These are phyloP conservation scores for Candida buenavistaensis DNA, from an alignment of 1,139 yeast species.

Conservation along the genomic window DNA sequence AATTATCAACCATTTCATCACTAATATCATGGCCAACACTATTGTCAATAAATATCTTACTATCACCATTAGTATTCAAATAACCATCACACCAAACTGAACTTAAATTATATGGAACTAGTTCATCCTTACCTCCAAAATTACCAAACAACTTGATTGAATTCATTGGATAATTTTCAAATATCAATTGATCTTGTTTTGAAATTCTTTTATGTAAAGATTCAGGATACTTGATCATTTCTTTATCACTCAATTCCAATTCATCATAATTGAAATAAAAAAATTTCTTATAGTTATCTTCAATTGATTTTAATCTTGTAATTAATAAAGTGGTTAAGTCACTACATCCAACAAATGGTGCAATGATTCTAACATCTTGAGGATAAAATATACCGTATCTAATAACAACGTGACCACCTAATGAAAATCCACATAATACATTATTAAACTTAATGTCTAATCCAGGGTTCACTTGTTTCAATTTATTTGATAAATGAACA, in stretches of 20 bases:
- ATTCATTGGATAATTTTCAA: slow-evolving; percentile 36
- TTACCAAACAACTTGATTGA: slow-evolving; percentile 37
- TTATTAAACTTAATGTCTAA: slow-evolving; percentile 26
- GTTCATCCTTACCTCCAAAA: slow-evolving; percentile 36
- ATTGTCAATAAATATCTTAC: slow-evolving; percentile 30
- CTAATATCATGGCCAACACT: slow-evolving; percentile 39
- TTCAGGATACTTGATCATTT: slow-evolving; percentile 33
- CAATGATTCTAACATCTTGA: slow-evolving; percentile 34
- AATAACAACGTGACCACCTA: slow-evolving; percentile 62
- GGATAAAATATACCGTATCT: slow-evolving; percentile 46
- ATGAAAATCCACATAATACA: slow-evolving; percentile 53
- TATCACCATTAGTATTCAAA: slow-evolving; percentile 25
- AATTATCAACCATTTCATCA: slow-evolving; percentile 34
- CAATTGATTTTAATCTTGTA: slow-evolving; percentile 29
- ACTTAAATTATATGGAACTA: slow-evolving; percentile 39
- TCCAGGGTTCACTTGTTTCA: slow-evolving; percentile 19
- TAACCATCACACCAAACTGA: slow-evolving; percentile 36
- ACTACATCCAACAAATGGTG: slow-evolving; percentile 50
- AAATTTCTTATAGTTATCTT: slow-evolving; percentile 26
- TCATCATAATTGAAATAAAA: slow-evolving; percentile 40
- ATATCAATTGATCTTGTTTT: slow-evolving; percentile 30
- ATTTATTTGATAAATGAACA: slow-evolving; percentile 23
- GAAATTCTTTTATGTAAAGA: slow-evolving; percentile 35
- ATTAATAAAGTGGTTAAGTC: slow-evolving; percentile 45
- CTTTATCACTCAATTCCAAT: slow-evolving; percentile 28